phyloP scores from a whole-genome alignment of 306 rosid genomes.

The Boehmeria nivea region DNA sequence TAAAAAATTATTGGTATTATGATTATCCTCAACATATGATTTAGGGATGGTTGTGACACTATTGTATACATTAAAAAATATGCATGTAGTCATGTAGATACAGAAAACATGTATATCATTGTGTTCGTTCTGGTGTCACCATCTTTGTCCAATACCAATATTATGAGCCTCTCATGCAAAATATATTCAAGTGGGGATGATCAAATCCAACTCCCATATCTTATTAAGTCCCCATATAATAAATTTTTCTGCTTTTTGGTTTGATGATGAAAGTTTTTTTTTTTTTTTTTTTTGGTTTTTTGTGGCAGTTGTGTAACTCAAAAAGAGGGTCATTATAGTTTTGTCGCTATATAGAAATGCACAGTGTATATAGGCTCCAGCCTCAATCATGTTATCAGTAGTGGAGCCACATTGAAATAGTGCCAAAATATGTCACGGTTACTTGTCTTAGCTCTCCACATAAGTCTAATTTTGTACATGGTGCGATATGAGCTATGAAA shows the following conservation, averaged over 20 bases:
- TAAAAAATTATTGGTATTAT: background rate
- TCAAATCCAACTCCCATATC: slow-evolving; percentile 31
- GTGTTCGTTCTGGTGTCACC: slow-evolving; percentile 39
- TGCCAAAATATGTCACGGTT: slow-evolving; percentile 7
- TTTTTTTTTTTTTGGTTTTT: too few relatives aligned
- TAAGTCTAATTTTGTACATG: background rate
- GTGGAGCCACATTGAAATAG: slow-evolving; percentile 20
- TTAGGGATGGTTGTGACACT: background rate
- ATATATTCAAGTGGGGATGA: slow-evolving; percentile 31
- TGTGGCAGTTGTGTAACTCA: too few relatives aligned
- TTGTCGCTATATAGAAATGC: slow-evolving; percentile 20
- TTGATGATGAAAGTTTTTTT: slow-evolving; percentile 9
- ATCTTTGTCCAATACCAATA: slow-evolving; percentile 13
- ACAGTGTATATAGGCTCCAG: slow-evolving; percentile 21
- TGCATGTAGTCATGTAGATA: background rate
- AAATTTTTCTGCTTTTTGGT: slow-evolving; percentile 2
- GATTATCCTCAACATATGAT: background rate
- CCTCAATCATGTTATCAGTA: slow-evolving; percentile 11
- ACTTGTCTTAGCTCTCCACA: slow-evolving; percentile 9
- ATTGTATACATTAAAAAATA: background rate
- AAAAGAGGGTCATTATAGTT: slow-evolving; percentile 18
- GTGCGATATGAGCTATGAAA: too few relatives aligned
- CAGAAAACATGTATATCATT: background rate
- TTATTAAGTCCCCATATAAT: slow-evolving; percentile 32
- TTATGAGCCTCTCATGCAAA: slow-evolving; percentile 15